A percentile compares a stretch with the other conserved stretches of the same genome.
These are phyloP conservation scores for Maudiozyma turicensis DNA, from an alignment of 805 yeast genomes.

Conservation along the genomic window DNA sequence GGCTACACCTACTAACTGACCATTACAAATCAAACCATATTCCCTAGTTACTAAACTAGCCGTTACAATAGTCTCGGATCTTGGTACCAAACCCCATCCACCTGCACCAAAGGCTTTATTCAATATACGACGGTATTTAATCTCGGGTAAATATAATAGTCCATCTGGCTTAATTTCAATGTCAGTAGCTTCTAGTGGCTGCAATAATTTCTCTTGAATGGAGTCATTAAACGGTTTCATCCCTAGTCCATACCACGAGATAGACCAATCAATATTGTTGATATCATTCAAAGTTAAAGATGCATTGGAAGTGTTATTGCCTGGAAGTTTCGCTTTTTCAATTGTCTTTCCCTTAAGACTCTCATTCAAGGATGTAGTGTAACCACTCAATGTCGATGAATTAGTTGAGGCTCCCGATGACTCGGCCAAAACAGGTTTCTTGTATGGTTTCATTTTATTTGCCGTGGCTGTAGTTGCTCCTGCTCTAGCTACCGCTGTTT, in stretches of 20 bases:
- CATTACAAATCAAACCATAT: constrained; percentile 78
- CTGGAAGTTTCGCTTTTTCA: not conserved
- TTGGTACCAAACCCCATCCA: constrained; percentile 96
- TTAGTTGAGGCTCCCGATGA: not conserved
- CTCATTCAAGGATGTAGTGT: not conserved
- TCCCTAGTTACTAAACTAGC: constrained; percentile 74
- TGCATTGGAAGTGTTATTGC: not conserved
- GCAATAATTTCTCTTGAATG: constrained; percentile 49
- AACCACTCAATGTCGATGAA: not conserved
- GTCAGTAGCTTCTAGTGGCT: constrained; percentile 57
- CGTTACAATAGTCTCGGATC: constrained; percentile 75
- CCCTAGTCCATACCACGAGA: constrained; percentile 81
- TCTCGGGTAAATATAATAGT: constrained; percentile 82
- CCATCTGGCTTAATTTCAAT: constrained; percentile 97
- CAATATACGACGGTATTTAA: constrained; percentile 82
- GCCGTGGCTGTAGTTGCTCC: too few species aligned
- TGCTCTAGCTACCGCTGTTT: too few species aligned
- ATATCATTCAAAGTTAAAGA: not conserved
- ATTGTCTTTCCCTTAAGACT: not conserved
- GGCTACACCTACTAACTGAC: constrained; percentile 81
- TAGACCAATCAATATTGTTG: constrained; percentile 58
- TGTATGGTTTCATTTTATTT: too few species aligned
- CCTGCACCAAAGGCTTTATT: constrained; percentile 96
- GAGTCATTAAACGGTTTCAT: constrained; percentile 59
- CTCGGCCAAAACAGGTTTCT: too few species aligned